A percentile compares a stretch with the other conserved stretches of the same genome.
Evolutionary conservation across 257 asterid species (phyloP).

Genomic region (Solanum dulcamara): DNA sequence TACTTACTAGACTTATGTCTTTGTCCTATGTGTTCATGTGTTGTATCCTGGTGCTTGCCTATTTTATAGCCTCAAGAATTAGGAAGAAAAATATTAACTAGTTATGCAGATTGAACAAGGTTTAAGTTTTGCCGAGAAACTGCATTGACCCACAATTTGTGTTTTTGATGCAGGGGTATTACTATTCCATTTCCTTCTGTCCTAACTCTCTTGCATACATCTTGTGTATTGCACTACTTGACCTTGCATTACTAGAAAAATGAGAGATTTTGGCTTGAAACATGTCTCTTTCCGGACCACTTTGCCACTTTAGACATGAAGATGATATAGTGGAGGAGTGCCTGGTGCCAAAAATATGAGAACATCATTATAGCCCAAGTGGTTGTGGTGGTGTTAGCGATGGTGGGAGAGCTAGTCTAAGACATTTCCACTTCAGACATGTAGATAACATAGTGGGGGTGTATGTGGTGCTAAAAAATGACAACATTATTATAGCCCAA

Average conservation of each 20-base stretch:
- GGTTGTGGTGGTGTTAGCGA: background rate
- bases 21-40: background rate
- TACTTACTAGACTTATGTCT: background rate
- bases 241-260: background rate
- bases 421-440: background rate
- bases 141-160: background rate
- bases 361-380: background rate
- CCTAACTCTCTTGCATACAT: background rate
- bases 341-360: background rate
- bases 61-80: background rate
- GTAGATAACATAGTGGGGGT: background rate
- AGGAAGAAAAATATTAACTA: background rate
- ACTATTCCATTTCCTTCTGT: background rate
- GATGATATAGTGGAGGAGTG: background rate
- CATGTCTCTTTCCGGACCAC: background rate
- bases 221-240: background rate
- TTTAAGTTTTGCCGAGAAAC: background rate
- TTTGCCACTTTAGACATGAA: background rate
- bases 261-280: background rate
- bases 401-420: background rate
- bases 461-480: background rate
- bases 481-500: background rate
- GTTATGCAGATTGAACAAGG: background rate
- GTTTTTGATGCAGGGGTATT: background rate
- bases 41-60: background rate